Percentiles rank a stretch among this genome's conserved stretches.
These are phyloP conservation scores for Yamadazyma paraphyllophila DNA, from an alignment of 805 yeast genomes.

Conservation along the genomic window DNA sequence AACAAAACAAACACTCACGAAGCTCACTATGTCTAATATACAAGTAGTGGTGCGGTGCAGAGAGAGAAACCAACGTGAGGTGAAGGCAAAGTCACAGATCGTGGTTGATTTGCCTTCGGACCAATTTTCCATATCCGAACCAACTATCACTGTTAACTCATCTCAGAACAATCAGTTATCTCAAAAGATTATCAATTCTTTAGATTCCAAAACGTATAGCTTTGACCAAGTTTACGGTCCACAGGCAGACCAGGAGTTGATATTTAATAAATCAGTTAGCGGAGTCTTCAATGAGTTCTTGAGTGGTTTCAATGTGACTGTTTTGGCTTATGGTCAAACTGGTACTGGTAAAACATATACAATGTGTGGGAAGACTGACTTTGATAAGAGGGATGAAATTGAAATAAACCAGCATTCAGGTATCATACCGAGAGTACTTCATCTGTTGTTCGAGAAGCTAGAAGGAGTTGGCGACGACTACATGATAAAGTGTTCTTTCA, in stretches of 20 bases:
- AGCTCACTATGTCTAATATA: conserved; percentile 34
- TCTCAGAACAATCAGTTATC: conserved; percentile 11
- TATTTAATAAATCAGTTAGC: conserved; percentile 67
- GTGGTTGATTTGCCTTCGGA: conserved; percentile 48
- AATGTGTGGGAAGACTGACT: conserved; percentile 51
- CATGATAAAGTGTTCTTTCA: conserved; percentile 72
- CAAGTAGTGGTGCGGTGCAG: conserved; percentile 58
- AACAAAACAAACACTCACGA: conserved; percentile 5
- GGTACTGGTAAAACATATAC: conserved; percentile 86
- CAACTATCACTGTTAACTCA: conserved; percentile 19
- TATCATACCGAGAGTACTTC: conserved; percentile 51
- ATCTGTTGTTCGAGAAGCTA: conserved; percentile 51
- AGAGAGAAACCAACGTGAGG: conserved; percentile 46
- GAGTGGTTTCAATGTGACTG: conserved; percentile 65
- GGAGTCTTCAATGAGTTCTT: conserved; percentile 71
- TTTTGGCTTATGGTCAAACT: conserved; percentile 79
- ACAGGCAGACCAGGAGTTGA: conserved; percentile 64
- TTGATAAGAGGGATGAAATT: conserved; percentile 1
- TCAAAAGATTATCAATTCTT: conserved; percentile 32
- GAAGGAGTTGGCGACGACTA: conserved; percentile 44
- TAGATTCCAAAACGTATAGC: conserved; percentile 50
- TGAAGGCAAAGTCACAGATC: conserved; percentile 43
- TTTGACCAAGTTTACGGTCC: conserved; percentile 86
- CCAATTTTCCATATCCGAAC: conserved; percentile 22
- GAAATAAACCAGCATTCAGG: conserved; percentile 44